Evolutionary conservation across 352 stramenopile genomes (phyloP), one percentile per base, ranked within the genome.

Genomic region (Phytophthora rubi): DNA sequence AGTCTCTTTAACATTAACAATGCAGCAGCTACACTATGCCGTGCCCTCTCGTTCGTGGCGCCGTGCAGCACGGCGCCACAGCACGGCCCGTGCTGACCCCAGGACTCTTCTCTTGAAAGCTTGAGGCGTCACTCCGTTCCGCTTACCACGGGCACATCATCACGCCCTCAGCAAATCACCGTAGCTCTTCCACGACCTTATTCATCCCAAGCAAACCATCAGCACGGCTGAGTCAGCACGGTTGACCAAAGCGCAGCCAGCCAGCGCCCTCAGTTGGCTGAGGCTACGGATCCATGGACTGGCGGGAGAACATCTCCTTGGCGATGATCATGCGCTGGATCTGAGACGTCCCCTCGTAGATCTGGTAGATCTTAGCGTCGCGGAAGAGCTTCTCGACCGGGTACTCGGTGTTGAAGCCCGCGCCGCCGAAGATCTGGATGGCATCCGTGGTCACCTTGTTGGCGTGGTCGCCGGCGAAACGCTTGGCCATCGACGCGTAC

Each of bases 361-460:
- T 97, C 71, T 95, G 85, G 74, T 95, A 97, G 65, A 98, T 97
- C 80, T 97, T 97, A 58, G 87, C 87, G 53, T 98, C 92, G 54
- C 92, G 86, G 74, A 96, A 95, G 65, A 97, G 87, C 79, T 97
- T 97, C 74, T 98, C 91, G n/a, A 98, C 91, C 10, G 88, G 89
- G 80, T 97, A 98, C 66, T 97, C 91, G 0, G 89, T 97, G 80
- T 97, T 97, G 71, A 97, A 97, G 9, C 91, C 92, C 32, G 88
- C 88, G 48, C 92, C 92, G 55, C 92, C 91, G 70, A 97, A 97
- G 54, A 98, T 91, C 76, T 97, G 92, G 57, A 97, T 91, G 47
- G 91, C 89, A 65, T 97, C 89, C 35, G 86, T 88, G n/a, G 87
- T 74, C 56, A 87, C 85, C 75, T 97, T 77, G 79, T 97, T 96